phyloP scores from a whole-genome alignment of 768 basidiomycete species.

The Tricholoma flavovirens region DNA sequence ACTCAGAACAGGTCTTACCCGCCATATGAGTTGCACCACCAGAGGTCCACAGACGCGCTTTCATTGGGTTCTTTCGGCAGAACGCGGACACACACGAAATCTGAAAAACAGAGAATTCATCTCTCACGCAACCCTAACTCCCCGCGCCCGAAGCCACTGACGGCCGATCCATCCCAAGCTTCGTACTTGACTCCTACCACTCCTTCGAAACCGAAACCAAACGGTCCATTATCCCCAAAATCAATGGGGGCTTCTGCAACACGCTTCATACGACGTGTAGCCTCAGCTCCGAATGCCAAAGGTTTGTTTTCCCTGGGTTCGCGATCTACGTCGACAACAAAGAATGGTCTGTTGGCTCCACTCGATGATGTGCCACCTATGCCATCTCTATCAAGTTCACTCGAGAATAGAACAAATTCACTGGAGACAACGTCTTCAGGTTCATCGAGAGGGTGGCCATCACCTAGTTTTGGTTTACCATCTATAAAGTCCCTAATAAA shows the following conservation, averaged over 20 bases:
- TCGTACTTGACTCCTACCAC: conserved; percentile 37
- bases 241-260: conserved; percentile 70
- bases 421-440: conserved; percentile 75
- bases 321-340: conserved; percentile 55
- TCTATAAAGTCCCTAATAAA: conserved; percentile 40
- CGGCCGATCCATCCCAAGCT: conserved; percentile 41
- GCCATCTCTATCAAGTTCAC: conserved; percentile 42
- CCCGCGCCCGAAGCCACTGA: conserved; percentile 30
- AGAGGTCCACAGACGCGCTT: conserved; percentile 35
- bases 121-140: conserved; percentile 22
- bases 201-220: conserved; percentile 40
- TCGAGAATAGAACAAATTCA: conserved; percentile 62
- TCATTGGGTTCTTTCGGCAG: conserved; percentile 28
- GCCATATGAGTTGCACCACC: conserved; percentile 23
- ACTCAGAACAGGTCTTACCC: conserved; percentile 25
- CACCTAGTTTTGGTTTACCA: conserved; percentile 31
- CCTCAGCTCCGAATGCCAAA: conserved; percentile 95
- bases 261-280: conserved; percentile 91
- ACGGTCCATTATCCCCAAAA: conserved; percentile 58
- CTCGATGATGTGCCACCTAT: conserved; percentile 53
- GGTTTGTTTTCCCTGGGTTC: conserved; percentile 68
- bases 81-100: conserved; percentile 37
- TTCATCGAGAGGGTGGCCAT: conserved; percentile 55
- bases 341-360: conserved; percentile 76
- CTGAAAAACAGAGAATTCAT: conserved; percentile 35